phyloP scores from a whole-genome alignment of 1,284 basidiomycete genomes.

The Tremellales sp. region DNA sequence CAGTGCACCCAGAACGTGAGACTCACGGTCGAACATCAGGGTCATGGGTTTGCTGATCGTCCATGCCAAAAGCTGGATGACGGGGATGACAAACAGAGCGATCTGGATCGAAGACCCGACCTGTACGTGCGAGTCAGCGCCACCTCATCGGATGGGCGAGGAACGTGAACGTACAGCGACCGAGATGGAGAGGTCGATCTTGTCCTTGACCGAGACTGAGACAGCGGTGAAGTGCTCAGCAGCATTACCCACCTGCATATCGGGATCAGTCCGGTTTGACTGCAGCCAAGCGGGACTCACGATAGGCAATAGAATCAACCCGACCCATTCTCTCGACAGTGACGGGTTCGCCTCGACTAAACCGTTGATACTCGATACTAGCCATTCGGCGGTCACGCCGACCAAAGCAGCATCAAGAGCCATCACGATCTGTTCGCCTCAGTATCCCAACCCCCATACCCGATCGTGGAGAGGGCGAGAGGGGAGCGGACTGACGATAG shows the following conservation, averaged over 20 bases:
- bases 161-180: slow-evolving; percentile 58
- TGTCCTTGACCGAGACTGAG: slow-evolving; percentile 74
- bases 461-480: no score
- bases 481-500: slow-evolving; percentile 35
- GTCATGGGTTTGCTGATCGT: slow-evolving; percentile 52
- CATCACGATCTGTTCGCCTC: slow-evolving; percentile 32
- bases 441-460: no score
- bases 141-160: background rate
- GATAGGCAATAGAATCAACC: slow-evolving; percentile 79
- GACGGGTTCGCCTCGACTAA: slow-evolving; percentile 45
- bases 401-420: slow-evolving; percentile 42
- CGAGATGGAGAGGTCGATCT: slow-evolving; percentile 57
- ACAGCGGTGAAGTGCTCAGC: slow-evolving; percentile 82
- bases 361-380: slow-evolving; percentile 45
- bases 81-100: slow-evolving; percentile 73
- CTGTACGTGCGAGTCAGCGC: slow-evolving; percentile 2
- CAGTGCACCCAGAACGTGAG: background rate
- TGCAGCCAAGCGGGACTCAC: slow-evolving; percentile 23
- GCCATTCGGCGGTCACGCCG: slow-evolving; percentile 71
- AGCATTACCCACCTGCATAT: slow-evolving; percentile 42
- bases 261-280: background rate
- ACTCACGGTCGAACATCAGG: slow-evolving; percentile 45
- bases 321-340: slow-evolving; percentile 70
- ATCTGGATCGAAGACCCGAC: slow-evolving; percentile 91
- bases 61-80: slow-evolving; percentile 55